These are phyloP conservation scores for Ceratocystis ficicola DNA, from an alignment of 2,329 filamentous ascomycete genomes.

Conservation along the genomic window DNA sequence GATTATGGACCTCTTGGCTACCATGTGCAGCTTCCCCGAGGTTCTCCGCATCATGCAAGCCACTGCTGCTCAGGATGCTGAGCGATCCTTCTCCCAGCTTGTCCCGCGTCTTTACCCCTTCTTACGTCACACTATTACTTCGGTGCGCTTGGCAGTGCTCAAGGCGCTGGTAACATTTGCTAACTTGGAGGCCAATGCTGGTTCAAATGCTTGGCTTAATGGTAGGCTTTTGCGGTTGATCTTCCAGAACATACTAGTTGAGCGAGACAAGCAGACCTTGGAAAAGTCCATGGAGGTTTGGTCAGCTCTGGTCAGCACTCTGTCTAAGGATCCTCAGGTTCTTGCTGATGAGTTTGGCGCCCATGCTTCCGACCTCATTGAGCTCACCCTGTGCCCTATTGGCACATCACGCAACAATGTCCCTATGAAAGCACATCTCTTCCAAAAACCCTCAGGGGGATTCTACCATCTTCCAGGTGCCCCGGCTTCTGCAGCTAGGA, in stretches of 20 bases:
- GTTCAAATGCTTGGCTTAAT: constrained; percentile 59
- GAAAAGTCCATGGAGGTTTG: constrained; percentile 78
- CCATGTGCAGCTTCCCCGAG: constrained; percentile 85
- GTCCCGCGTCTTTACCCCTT: constrained; percentile 94
- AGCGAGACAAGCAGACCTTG: constrained; percentile 73
- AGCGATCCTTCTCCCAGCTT: constrained; percentile 81
- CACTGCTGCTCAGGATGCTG: constrained; percentile 69
- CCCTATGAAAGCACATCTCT: constrained; percentile 78
- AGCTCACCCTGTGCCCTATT: constrained; percentile 77
- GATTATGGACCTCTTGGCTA: constrained; percentile 95
- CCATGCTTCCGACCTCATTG: constrained; percentile 70
- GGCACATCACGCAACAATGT: constrained; percentile 84
- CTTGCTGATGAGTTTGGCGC: constrained; percentile 60
- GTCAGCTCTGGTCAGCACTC: constrained; percentile 59
- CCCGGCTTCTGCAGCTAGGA: background rate
- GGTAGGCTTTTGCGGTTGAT: constrained; percentile 77
- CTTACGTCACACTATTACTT: constrained; percentile 91
- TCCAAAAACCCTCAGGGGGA: constrained; percentile 86
- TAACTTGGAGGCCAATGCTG: constrained; percentile 69
- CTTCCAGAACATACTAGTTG: constrained; percentile 91
- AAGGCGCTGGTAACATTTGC: constrained; percentile 89
- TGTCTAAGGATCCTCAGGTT: constrained; percentile 51
- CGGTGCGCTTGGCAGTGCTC: constrained; percentile 82
- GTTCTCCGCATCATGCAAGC: constrained; percentile 88
- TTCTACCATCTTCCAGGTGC: constrained; percentile 49